A percentile compares a stretch with the other conserved stretches of the same genome.
Conservation (phyloP, 495 filamentous ascomycete species). For the Podospora appendiculata region DNA sequence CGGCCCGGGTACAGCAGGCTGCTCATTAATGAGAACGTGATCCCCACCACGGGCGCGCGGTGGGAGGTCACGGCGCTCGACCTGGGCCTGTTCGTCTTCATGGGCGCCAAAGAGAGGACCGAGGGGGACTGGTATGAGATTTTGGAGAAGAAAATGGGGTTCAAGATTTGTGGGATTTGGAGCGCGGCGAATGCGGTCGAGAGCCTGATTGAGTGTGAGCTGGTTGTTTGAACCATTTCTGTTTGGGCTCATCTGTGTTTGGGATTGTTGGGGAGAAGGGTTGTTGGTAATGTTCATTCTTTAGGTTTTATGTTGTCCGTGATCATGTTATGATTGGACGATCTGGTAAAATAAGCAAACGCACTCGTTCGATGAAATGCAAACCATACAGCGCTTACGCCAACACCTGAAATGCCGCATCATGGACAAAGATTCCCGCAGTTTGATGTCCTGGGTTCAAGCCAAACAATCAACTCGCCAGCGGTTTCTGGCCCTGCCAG, state of each 20-base stretch:
- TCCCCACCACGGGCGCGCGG: slow-evolving; percentile 32
- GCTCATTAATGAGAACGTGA: slow-evolving; percentile 45
- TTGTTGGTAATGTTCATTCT: no score
- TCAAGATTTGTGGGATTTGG: slow-evolving; percentile 32
- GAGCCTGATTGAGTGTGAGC: slow-evolving; percentile 33
- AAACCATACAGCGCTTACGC: no score
- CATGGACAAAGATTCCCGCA: no score
- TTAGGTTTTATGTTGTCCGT: no score
- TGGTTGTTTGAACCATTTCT: background rate
- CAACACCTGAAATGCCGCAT: no score
- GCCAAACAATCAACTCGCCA: no score
- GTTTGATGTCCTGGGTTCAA: no score
- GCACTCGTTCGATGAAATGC: no score
- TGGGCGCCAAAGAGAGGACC: slow-evolving; percentile 16
- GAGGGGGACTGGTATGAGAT: slow-evolving; percentile 12
- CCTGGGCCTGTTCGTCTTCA: slow-evolving; percentile 13
- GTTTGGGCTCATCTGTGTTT: no score
- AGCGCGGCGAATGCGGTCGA: slow-evolving; percentile 18
- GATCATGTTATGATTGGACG: no score
- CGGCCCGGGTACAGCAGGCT: slow-evolving; percentile 37
- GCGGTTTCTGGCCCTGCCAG: slow-evolving; percentile 26
- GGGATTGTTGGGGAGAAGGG: no score
- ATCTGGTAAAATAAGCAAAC: no score
- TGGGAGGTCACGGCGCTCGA: slow-evolving; percentile 33
- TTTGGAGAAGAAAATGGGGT: slow-evolving; percentile 19